Evolutionary conservation across 306 rosid species (phyloP), one percentile per base, ranked within the genome.

Genomic region (Cicer bijugum): DNA sequence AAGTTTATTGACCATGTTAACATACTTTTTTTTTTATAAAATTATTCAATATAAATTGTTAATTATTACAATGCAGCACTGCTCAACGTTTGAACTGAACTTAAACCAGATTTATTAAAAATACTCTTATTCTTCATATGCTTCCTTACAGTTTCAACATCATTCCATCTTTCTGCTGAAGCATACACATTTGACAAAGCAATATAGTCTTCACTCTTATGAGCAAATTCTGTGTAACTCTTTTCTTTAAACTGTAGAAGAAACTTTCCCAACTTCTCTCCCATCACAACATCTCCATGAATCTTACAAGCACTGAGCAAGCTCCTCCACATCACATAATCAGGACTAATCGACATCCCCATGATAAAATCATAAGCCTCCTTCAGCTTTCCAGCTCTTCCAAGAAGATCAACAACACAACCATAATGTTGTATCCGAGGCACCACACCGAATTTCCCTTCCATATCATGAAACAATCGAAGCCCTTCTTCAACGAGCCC

Each of bases 111-210:
- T 79, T 85, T 82, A 61, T 84, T 90, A 67, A 79, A 80, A 76
- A 85, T 50, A 67, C 90, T 79, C 74, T 82, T 86, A 19, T 67
- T 75, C 76, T 76, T 86, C 97, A 92, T 86, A 42, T 85, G 84
- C 63, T 82, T 82, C 69, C 95, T 90, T 56, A 87, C 78, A 47
- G 77, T 73, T 89, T 86, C 90, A 60, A 89, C 92, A 55, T 81
- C 85, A 16, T 55, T 81, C 97, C 98, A 92, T 86, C 82, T 87
- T 78, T 85, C 88, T 2, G 82, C 90, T 53, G 78, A 81, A 78
- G 95, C 97, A 81, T 90, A 92, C 61, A 92, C 78, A 73, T 90
- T 92, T 12, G 97, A 92, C 81, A 90, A 70, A 43, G 98, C 91
- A 9, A 92, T 80, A 69, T 82, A 85, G 81, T 90, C 98, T 84